These are phyloP conservation scores for Cladosporium sp. DNA, from an alignment of 2,329 filamentous ascomycete genomes.

Conservation along the genomic window DNA sequence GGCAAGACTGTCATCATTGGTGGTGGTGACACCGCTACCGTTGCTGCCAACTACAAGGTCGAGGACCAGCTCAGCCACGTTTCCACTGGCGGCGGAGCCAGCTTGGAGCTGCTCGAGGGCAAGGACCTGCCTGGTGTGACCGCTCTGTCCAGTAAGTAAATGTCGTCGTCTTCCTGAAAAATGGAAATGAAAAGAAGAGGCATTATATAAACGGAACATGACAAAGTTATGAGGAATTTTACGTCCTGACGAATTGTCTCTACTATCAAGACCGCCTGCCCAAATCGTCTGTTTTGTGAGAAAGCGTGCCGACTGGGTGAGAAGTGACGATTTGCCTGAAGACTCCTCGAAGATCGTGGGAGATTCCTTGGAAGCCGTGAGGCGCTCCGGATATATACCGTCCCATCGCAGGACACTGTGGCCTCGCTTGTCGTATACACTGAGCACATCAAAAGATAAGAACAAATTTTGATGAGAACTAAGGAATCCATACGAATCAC, in stretches of 20 bases:
- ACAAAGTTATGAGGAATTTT: background rate
- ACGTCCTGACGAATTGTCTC: background rate
- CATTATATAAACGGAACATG: background rate
- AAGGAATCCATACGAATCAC: slow-evolving; percentile 5
- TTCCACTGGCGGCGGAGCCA: slow-evolving; percentile 92
- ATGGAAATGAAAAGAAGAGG: background rate
- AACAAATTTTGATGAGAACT: background rate
- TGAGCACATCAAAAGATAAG: too few species aligned
- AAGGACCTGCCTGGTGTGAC: slow-evolving; percentile 93
- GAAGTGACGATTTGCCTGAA: too few species aligned
- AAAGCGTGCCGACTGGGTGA: too few species aligned
- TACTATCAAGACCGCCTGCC: background rate
- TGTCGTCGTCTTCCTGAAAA: background rate
- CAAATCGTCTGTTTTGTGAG: too few species aligned
- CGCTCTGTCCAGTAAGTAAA: slow-evolving; percentile 73
- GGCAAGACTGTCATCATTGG: slow-evolving; percentile 98
- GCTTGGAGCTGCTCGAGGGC: slow-evolving; percentile 92
- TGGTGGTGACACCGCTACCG: slow-evolving; percentile 95
- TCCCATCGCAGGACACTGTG: too few species aligned
- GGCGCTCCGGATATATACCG: too few species aligned
- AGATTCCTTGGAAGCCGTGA: too few species aligned
- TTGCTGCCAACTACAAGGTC: slow-evolving; percentile 92
- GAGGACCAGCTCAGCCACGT: slow-evolving; percentile 98
- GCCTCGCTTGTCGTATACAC: too few species aligned
- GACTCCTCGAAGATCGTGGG: too few species aligned